Conservation (phyloP, 495 filamentous ascomycete species). For the Daldinia decipiens region DNA sequence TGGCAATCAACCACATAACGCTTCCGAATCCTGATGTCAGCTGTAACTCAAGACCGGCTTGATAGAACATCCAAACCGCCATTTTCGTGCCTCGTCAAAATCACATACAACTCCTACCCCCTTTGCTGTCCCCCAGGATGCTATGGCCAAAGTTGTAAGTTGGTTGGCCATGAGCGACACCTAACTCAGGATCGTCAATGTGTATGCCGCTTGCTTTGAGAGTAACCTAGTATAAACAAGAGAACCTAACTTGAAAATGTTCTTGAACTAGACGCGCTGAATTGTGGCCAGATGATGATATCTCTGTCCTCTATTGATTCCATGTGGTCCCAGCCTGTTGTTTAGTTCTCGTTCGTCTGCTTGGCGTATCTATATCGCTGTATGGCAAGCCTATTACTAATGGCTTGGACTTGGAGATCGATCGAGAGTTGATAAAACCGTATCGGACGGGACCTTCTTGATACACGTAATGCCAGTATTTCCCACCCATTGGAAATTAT, state of each 20-base stretch:
- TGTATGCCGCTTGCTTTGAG: neutral
- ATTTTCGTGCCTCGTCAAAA: no score
- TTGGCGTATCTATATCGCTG: neutral
- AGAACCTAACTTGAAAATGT: neutral
- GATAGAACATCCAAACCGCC: neutral
- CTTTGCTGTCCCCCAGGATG: neutral
- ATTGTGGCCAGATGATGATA: neutral
- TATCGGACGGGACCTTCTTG: neutral
- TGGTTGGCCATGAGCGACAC: neutral
- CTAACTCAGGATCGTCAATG: slow-evolving; percentile 1
- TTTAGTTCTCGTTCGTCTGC: neutral
- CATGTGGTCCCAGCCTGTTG: neutral
- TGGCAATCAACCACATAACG: neutral
- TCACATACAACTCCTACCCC: neutral
- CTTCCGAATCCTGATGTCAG: slow-evolving; percentile 3
- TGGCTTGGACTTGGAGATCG: neutral
- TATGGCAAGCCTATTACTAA: neutral
- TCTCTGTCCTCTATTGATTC: neutral
- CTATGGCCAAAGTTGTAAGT: neutral
- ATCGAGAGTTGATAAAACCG: neutral
- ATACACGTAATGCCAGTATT: neutral
- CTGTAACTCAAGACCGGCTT: neutral
- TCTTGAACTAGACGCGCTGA: neutral
- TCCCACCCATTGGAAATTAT: neutral
- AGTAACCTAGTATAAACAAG: neutral